Conservation (phyloP, 176 grass and related monocot genomes). For the Coix lacrymajobi region DNA sequence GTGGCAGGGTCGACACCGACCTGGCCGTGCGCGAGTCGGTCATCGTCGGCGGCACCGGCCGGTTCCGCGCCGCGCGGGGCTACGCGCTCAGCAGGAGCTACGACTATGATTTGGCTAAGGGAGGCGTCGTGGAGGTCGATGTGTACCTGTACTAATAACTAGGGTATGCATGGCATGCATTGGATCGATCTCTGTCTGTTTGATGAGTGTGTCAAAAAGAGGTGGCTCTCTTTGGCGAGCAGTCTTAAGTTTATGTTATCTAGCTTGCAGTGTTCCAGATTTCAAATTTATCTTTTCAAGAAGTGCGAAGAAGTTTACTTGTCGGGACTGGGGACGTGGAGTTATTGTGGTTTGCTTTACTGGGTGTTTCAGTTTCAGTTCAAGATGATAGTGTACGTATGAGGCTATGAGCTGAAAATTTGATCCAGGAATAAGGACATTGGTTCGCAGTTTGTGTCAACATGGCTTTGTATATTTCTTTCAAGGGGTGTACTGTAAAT, state of each 20-base stretch:
- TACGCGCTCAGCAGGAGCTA: conserved; percentile 26
- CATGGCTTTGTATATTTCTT: background rate
- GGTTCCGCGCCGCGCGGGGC: conserved; percentile 37
- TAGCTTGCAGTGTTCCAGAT: too few relatives aligned
- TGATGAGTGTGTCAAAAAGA: too few relatives aligned
- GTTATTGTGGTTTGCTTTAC: too few relatives aligned
- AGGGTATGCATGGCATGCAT: background rate
- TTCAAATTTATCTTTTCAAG: too few relatives aligned
- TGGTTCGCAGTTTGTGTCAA: background rate
- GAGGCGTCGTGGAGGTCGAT: conserved; percentile 46
- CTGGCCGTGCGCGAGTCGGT: conserved; percentile 25
- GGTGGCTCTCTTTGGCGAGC: too few relatives aligned
- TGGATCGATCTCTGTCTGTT: too few relatives aligned
- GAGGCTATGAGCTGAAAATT: too few relatives aligned
- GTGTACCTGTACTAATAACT: conserved; percentile 29
- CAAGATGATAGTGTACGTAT: too few relatives aligned
- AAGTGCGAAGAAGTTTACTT: too few relatives aligned
- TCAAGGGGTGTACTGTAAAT: background rate
- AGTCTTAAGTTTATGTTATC: too few relatives aligned
- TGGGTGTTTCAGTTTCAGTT: too few relatives aligned
- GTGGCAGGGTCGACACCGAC: conserved; percentile 30
- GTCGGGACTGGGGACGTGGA: too few relatives aligned
- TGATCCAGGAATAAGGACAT: background rate
- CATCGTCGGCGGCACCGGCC: conserved; percentile 48
- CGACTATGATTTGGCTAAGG: conserved; percentile 29